These are phyloP conservation scores for Talaromyces sp. DNA, from an alignment of 2,329 filamentous ascomycete species.

Conservation along the genomic window DNA sequence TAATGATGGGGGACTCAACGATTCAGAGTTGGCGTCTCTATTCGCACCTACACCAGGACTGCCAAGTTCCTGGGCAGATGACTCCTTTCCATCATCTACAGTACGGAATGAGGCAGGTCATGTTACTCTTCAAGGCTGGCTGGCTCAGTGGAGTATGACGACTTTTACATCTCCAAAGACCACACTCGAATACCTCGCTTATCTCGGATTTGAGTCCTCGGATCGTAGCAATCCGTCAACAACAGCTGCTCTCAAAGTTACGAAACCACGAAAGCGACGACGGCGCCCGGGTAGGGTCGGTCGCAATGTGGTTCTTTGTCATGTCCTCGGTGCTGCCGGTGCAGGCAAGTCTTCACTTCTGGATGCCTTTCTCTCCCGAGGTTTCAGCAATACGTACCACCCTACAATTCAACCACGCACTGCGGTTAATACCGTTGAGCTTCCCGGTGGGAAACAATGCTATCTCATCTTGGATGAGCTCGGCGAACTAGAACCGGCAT, in stretches of 20 bases:
- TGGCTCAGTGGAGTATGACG: conserved; percentile 99
- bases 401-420: conserved; percentile 93
- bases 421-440: conserved; percentile 92
- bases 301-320: conserved; percentile 90
- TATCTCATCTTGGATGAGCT: conserved; percentile 95
- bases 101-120: conserved; percentile 93
- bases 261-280: conserved; percentile 82
- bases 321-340: conserved; percentile 78
- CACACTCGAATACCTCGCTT: conserved; percentile 91
- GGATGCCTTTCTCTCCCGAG: conserved; percentile 84
- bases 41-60: conserved; percentile 92
- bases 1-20: conserved; percentile 90
- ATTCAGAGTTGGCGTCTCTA: conserved; percentile 76
- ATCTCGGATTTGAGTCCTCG: conserved; percentile 85
- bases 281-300: conserved; percentile 80
- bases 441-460: conserved; percentile 93
- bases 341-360: conserved; percentile 90
- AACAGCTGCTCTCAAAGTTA: conserved; percentile 83
- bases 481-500: conserved; percentile 89
- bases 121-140: conserved; percentile 94
- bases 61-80: conserved; percentile 81
- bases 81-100: conserved; percentile 86
- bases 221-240: conserved; percentile 69
- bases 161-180: conserved; percentile 95
- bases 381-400: conserved; percentile 77